phyloP scores from a whole-genome alignment of 306 rosid species.

The Dalbergia oliveri region DNA sequence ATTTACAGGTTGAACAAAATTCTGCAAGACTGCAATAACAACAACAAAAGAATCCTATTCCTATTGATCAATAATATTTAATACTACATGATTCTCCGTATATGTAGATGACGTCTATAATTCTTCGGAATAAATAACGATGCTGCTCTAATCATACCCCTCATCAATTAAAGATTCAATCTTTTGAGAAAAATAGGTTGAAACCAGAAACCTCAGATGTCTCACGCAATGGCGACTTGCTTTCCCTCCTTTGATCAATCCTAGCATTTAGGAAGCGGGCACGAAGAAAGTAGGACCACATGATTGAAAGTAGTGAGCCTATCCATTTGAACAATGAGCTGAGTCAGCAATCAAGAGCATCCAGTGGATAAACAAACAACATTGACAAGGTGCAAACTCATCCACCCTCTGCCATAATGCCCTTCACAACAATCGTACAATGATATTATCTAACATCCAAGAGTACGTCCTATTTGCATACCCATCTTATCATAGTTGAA shows the following conservation, averaged over 20 bases:
- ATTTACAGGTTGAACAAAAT: neutral
- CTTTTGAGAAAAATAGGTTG: too few relatives aligned
- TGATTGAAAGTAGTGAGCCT: slow-evolving; percentile 27
- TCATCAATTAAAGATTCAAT: neutral
- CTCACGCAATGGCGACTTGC: neutral
- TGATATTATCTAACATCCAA: too few relatives aligned
- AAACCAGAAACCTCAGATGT: neutral
- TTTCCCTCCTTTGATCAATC: neutral
- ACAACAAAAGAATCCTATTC: neutral
- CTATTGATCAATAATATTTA: neutral
- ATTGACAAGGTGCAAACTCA: slow-evolving; percentile 24
- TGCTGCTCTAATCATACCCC: neutral
- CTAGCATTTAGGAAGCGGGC: neutral
- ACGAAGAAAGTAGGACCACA: neutral
- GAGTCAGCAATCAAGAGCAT: slow-evolving; percentile 58
- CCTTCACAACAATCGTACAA: neutral
- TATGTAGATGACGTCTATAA: too few relatives aligned
- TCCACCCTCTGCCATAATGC: neutral
- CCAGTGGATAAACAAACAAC: slow-evolving; percentile 48
- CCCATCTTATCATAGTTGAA: too few relatives aligned
- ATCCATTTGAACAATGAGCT: slow-evolving; percentile 54
- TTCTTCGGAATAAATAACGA: too few relatives aligned
- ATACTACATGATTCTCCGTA: too few relatives aligned
- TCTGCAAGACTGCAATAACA: neutral
- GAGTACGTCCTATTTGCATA: too few relatives aligned